Base-by-base conservation (phyloP, 805 yeast species). In the Kazachstania taianensis region DNA sequence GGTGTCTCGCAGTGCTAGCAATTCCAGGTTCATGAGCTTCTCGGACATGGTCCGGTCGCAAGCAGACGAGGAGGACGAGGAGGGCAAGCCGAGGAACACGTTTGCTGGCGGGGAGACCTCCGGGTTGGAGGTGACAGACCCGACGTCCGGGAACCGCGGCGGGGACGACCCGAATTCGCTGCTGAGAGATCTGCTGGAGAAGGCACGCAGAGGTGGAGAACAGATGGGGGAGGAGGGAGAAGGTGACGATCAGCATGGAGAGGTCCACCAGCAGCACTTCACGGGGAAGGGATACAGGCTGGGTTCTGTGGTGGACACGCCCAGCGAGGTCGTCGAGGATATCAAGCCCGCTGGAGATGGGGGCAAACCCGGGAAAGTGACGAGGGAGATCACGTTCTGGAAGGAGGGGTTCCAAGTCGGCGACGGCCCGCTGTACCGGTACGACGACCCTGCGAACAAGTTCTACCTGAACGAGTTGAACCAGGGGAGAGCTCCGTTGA, bases 381-480 rank as follows among this genome's bases (percentile, higher is more conserved):
- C 71, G 13, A 72, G 97, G 52, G 81, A 81, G 29, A 80, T 92
- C 42, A 84, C 94, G 0, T 89, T 92, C 57, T 92, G 98, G 98
- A 80, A 77, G 47, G 89, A 92, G 51, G 98, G 98, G 2, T 92
- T 92, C 61, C 84, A 85, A 43, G 86, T 92, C 18, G 97, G 92
- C 22, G 95, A 87, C 33, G 97, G 97, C 2, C 73, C 74, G 17
- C 68, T 92, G 38, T 79, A 72, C 56, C 68, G 92, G 40, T 92
- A 86, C 56, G 96, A 89, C 51, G 97, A 92, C 56, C 95, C 95
- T 5, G 75, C 72, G n/a, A 92, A 89, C 55, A 78, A 78, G 32
- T 72, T 69, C 30, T 81, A 83, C 44, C 66, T 92, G 49, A 70
- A 76, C 44, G 92, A 87, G 46, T 70, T 92, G 59, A 81, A 83